A percentile compares a stretch with the other conserved stretches of the same genome.
Conservation (phyloP, 352 stramenopile species). For the Phytophthora meadii region DNA sequence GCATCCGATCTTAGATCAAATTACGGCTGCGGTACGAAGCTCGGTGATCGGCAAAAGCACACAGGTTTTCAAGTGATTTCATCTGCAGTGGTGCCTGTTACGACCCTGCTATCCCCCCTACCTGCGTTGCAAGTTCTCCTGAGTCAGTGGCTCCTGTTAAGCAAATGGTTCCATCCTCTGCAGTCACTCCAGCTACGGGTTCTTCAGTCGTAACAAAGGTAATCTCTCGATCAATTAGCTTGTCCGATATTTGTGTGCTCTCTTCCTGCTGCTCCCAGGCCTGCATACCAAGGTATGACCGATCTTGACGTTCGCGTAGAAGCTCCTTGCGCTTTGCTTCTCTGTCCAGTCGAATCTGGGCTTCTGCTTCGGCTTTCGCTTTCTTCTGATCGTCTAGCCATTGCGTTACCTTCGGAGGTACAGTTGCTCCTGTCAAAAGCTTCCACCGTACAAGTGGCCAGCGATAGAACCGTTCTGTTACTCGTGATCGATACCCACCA, state of each 20-base stretch:
- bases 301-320: slow-evolving; percentile 35
- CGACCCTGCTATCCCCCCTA: slow-evolving; percentile 1
- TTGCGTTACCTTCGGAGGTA: slow-evolving; percentile 43
- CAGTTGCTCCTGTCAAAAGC: slow-evolving; percentile 49
- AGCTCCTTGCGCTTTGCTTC: slow-evolving; percentile 38
- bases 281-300: slow-evolving; percentile 25
- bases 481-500: slow-evolving; percentile 48
- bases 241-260: slow-evolving; percentile 10
- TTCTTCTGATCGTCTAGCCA: slow-evolving; percentile 32
- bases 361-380: slow-evolving; percentile 21
- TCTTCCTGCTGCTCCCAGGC: slow-evolving; percentile 42
- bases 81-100: slow-evolving; percentile 4
- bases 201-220: slow-evolving; percentile 14
- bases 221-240: slow-evolving; percentile 3
- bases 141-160: slow-evolving; percentile 2
- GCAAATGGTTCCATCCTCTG: slow-evolving; percentile 10
- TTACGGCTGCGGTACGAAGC: slow-evolving; percentile 52
- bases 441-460: slow-evolving; percentile 75
- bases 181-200: neutral
- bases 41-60: slow-evolving; percentile 65
- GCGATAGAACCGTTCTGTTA: slow-evolving; percentile 48
- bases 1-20: slow-evolving; percentile 51
- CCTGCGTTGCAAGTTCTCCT: neutral
- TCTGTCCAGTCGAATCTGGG: slow-evolving; percentile 27
- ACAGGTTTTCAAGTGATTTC: slow-evolving; percentile 56